Evolutionary conservation across 345 rosid species (phyloP).

Genomic region (Sonneratia alba): DNA sequence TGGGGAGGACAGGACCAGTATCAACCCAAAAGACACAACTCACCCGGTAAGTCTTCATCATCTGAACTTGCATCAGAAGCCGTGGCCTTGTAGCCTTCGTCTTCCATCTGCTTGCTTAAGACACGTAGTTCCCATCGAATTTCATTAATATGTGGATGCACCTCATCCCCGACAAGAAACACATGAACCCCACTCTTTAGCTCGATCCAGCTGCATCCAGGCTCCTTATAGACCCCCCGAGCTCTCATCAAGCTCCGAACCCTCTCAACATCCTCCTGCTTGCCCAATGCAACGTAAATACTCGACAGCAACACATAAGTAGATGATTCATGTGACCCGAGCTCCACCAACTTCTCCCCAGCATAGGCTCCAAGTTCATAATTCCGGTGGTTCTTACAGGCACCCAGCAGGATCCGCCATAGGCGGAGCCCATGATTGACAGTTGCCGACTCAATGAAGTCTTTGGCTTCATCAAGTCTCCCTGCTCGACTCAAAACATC

Average conservation of each 20-base stretch:
- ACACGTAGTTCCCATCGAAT: slow-evolving; percentile 29
- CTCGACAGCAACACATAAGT: slow-evolving; percentile 37
- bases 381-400: slow-evolving; percentile 29
- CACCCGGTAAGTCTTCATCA: slow-evolving; percentile 4
- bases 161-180: slow-evolving; percentile 35
- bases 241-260: slow-evolving; percentile 40
- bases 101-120: slow-evolving; percentile 44
- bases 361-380: slow-evolving; percentile 27
- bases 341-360: slow-evolving; percentile 37
- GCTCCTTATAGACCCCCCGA: slow-evolving; percentile 41
- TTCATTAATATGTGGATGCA: slow-evolving; percentile 30
- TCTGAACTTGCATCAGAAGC: slow-evolving; percentile 6
- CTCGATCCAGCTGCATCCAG: slow-evolving; percentile 50
- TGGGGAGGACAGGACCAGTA: too few species aligned
- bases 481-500: slow-evolving; percentile 48
- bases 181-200: slow-evolving; percentile 34
- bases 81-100: slow-evolving; percentile 35
- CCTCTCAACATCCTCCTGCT: slow-evolving; percentile 32
- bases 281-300: slow-evolving; percentile 26
- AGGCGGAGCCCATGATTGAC: slow-evolving; percentile 10
- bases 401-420: slow-evolving; percentile 18
- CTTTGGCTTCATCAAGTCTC: slow-evolving; percentile 39
- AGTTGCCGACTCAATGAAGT: slow-evolving; percentile 51
- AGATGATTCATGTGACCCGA: slow-evolving; percentile 34
- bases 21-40: too few species aligned